A percentile compares a stretch with the other conserved stretches of the same genome.
Evolutionary conservation across 192 early-diverging fungal species (phyloP).

Genomic region (Coemansia sp.): DNA sequence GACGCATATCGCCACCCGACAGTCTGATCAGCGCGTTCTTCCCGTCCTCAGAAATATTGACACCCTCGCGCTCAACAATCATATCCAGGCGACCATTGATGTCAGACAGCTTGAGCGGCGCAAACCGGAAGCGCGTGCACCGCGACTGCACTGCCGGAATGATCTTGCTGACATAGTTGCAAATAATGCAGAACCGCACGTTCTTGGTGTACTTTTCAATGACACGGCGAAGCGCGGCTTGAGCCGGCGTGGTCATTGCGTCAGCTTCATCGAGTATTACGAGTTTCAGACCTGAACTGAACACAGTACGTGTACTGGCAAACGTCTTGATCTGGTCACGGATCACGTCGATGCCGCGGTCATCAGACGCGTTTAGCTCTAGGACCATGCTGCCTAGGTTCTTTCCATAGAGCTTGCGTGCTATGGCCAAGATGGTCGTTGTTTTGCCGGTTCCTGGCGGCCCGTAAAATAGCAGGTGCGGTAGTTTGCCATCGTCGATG

Average conservation of each 20-base stretch:
- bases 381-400: constrained; percentile 87
- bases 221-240: constrained; percentile 92
- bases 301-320: constrained; percentile 95
- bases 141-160: constrained; percentile 97
- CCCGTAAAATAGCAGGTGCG: constrained; percentile 97
- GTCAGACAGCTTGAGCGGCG: constrained; percentile 79
- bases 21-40: constrained; percentile 80
- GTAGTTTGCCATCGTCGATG: constrained; percentile 89
- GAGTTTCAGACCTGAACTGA: constrained; percentile 91
- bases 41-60: constrained; percentile 82
- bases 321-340: constrained; percentile 98
- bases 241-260: constrained; percentile 92
- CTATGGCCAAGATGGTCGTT: constrained; percentile 94
- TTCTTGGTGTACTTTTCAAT: constrained; percentile 99
- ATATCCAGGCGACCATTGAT: constrained; percentile 77
- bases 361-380: constrained; percentile 98
- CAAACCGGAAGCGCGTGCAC: constrained; percentile 97
- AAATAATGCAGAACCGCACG: constrained; percentile 98
- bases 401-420: constrained; percentile 79
- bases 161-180: constrained; percentile 98
- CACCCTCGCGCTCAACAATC: constrained; percentile 72
- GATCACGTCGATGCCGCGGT: constrained; percentile 97
- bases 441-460: constrained; percentile 99
- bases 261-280: constrained; percentile 98
- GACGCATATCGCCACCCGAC: constrained; percentile 96